Evolutionary conservation across 768 basidiomycete species (phyloP).

Genomic region (Phanerodontia chrysosporium): DNA sequence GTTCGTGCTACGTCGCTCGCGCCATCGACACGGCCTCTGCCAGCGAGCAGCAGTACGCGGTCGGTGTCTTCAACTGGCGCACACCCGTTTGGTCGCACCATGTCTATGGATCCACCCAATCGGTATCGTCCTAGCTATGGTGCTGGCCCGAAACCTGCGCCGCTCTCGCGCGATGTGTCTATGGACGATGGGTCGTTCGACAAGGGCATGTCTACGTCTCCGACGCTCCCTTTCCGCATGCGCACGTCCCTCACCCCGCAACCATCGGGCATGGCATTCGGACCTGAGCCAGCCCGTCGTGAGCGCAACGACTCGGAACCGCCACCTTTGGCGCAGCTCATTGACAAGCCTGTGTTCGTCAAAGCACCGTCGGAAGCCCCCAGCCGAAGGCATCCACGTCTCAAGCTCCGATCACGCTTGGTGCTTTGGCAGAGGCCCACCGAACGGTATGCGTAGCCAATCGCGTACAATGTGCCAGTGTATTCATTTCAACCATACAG

Average conservation of each 20-base stretch:
- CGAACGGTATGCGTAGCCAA: constrained; percentile 43
- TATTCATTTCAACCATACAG: not conserved
- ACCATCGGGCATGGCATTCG: constrained; percentile 41
- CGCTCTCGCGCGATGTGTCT: constrained; percentile 36
- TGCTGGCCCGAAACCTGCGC: constrained; percentile 27
- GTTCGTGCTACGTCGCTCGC: constrained; percentile 10
- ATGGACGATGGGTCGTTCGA: constrained; percentile 36
- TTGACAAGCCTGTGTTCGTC: constrained; percentile 66
- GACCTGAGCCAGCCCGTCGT: constrained; percentile 36
- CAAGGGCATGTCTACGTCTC: constrained; percentile 43
- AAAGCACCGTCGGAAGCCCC: constrained; percentile 42
- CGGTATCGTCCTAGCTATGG: constrained; percentile 13
- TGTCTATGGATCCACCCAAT: constrained; percentile 63
- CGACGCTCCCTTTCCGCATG: constrained; percentile 55
- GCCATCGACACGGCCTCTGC: not conserved
- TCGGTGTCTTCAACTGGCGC: constrained; percentile 26
- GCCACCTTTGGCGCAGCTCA: constrained; percentile 57
- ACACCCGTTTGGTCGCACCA: constrained; percentile 41
- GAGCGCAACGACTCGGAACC: constrained; percentile 62
- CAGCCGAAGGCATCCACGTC: constrained; percentile 23
- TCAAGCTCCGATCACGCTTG: constrained; percentile 32
- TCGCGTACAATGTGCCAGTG: not conserved
- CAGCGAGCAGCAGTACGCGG: not conserved
- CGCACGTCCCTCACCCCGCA: constrained; percentile 71
- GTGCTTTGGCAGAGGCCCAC: constrained; percentile 38